A percentile compares a stretch with the other conserved stretches of the same genome.
phyloP scores from a whole-genome alignment of 1,284 basidiomycete genomes.

The Gomphus bonarii region DNA sequence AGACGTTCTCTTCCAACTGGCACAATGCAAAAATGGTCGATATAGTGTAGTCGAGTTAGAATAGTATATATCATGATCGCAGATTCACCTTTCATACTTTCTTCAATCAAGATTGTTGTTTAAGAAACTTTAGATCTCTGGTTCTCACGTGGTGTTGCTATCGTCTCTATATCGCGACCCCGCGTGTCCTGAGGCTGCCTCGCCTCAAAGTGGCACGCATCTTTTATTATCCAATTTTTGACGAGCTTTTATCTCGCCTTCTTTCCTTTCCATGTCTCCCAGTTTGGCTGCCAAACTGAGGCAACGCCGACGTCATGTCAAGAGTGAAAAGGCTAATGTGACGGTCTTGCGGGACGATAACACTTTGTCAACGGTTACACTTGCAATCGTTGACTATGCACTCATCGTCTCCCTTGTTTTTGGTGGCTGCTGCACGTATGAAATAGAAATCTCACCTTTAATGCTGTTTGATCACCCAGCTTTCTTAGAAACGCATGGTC shows the following conservation, averaged over 20 bases:
- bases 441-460: conserved; percentile 12
- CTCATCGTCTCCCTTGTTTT: conserved; percentile 50
- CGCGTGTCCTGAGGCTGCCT: no score
- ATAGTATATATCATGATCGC: no score
- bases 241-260: not conserved
- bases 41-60: no score
- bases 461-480: not conserved
- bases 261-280: not conserved
- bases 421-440: conserved; percentile 76
- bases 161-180: no score
- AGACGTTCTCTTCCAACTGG: not conserved
- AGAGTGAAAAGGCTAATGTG: not conserved
- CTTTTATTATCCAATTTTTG: not conserved
- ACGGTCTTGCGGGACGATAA: not conserved
- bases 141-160: no score
- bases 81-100: no score
- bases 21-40: no score
- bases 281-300: not conserved
- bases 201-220: no score
- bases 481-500: conserved; percentile 53
- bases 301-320: not conserved
- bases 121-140: no score
- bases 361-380: not conserved
- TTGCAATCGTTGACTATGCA: conserved; percentile 11
- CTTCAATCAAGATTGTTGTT: no score